Evolutionary conservation across 495 filamentous ascomycete species (phyloP).

Genomic region (Talaromyces ruber): DNA sequence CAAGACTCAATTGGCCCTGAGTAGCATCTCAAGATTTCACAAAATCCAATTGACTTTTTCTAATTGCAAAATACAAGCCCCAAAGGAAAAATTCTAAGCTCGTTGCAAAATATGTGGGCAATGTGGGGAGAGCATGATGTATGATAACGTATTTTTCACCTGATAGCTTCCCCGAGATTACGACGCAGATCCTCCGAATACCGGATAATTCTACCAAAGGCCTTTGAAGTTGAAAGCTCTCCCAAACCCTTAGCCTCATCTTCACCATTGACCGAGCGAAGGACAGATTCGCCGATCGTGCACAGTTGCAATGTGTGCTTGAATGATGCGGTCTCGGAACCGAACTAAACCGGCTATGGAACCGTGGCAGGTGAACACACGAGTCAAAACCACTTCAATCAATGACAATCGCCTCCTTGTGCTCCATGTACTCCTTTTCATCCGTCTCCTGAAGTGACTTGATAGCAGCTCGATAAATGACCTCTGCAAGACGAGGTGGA

Average conservation of each 20-base stretch:
- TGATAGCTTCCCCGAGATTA: not conserved
- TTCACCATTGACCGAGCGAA: not conserved
- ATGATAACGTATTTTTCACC: not conserved
- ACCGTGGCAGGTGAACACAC: not conserved
- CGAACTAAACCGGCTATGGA: not conserved
- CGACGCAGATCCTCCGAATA: not conserved
- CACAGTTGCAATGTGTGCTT: too few relatives aligned
- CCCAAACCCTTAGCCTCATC: not conserved
- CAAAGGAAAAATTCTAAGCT: not conserved
- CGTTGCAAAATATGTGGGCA: not conserved
- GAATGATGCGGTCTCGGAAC: not conserved
- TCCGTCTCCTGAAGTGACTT: constrained; percentile 52
- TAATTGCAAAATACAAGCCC: not conserved
- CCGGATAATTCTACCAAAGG: not conserved
- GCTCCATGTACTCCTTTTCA: constrained; percentile 15
- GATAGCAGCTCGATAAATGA: constrained; percentile 50
- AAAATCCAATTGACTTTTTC: not conserved
- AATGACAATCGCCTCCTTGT: not conserved
- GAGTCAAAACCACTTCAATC: not conserved
- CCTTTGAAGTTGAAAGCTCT: not conserved
- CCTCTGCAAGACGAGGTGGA: constrained; percentile 53
- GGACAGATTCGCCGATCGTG: not conserved
- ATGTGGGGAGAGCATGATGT: not conserved
- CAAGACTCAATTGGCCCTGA: not conserved
- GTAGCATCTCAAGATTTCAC: not conserved